Conservation (phyloP, 441 rosid genomes). For the Erodium moschatum region DNA sequence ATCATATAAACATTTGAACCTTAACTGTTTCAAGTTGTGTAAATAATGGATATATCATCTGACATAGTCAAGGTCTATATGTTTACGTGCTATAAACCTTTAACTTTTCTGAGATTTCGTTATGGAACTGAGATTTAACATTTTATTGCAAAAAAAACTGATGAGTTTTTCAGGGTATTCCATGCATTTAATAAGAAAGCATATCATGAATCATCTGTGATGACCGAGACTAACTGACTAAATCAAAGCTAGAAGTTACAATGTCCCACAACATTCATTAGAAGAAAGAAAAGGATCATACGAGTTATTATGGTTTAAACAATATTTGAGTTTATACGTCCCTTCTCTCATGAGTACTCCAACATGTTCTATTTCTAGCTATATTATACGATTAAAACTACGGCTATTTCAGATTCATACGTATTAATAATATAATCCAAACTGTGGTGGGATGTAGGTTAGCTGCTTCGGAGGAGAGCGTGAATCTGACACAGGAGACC, state of each 20-base stretch:
- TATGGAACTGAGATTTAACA: too few species aligned
- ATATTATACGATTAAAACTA: not conserved
- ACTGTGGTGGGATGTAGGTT: slow-evolving; percentile 38
- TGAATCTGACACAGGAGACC: slow-evolving; percentile 92
- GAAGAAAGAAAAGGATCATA: not conserved
- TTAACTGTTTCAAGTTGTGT: too few species aligned
- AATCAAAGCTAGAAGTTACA: not conserved
- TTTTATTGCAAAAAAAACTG: too few species aligned
- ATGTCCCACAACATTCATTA: not conserved
- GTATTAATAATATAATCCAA: not conserved
- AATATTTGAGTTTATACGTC: not conserved
- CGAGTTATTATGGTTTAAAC: not conserved
- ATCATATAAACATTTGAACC: too few species aligned
- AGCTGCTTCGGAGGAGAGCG: slow-evolving; percentile 91
- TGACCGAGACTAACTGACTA: not conserved
- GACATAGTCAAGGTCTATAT: too few species aligned
- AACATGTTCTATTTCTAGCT: not conserved
- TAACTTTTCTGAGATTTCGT: too few species aligned
- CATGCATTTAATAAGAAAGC: not conserved
- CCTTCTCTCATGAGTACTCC: not conserved
- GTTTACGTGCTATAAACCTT: too few species aligned
- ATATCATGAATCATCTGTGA: not conserved
- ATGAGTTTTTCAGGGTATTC: too few species aligned
- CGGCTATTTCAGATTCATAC: not conserved
- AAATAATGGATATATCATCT: too few species aligned